phyloP scores from a whole-genome alignment of 2,329 filamentous ascomycete genomes.

The Fusarium praegraminearum region DNA sequence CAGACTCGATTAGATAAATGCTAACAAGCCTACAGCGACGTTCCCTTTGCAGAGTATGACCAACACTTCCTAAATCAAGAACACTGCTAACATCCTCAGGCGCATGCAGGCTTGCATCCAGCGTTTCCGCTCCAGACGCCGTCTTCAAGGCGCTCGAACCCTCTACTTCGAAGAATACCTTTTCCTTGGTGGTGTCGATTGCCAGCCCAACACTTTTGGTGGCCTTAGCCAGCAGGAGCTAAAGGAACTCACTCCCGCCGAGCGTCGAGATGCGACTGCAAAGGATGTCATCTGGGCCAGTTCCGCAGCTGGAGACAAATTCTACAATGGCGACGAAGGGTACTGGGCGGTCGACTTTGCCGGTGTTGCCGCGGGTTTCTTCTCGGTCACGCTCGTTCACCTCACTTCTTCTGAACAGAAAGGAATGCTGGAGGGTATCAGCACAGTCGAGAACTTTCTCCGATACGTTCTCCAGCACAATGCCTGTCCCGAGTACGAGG shows the following conservation, averaged over 20 bases:
- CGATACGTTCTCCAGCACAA: slow-evolving; percentile 87
- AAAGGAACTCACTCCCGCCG: slow-evolving; percentile 65
- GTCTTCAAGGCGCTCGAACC: slow-evolving; percentile 72
- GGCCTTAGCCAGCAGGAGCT: slow-evolving; percentile 69
- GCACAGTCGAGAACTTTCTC: slow-evolving; percentile 85
- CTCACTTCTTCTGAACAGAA: slow-evolving; percentile 67
- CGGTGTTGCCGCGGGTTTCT: slow-evolving; percentile 79
- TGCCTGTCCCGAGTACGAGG: slow-evolving; percentile 83
- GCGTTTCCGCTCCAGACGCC: slow-evolving; percentile 81
- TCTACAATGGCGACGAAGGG: slow-evolving; percentile 64
- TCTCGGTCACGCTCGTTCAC: slow-evolving; percentile 71
- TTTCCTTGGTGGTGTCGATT: slow-evolving; percentile 82
- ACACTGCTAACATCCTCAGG: slow-evolving; percentile 55
- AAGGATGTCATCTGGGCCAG: slow-evolving; percentile 67
- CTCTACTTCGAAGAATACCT: slow-evolving; percentile 84
- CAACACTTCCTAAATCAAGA: not conserved
- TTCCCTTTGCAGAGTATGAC: slow-evolving; percentile 68
- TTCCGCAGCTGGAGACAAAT: slow-evolving; percentile 58
- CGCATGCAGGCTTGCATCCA: slow-evolving; percentile 89
- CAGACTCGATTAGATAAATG: not conserved
- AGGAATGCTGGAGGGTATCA: slow-evolving; percentile 68
- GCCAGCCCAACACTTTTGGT: slow-evolving; percentile 67
- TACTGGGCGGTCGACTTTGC: slow-evolving; percentile 85
- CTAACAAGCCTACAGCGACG: slow-evolving; percentile 55
- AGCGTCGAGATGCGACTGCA: slow-evolving; percentile 74